A percentile compares a stretch with the other conserved stretches of the same genome.
Conservation (phyloP, 2,329 filamentous ascomycete species). For the Ceratocystis eucalypticola region DNA sequence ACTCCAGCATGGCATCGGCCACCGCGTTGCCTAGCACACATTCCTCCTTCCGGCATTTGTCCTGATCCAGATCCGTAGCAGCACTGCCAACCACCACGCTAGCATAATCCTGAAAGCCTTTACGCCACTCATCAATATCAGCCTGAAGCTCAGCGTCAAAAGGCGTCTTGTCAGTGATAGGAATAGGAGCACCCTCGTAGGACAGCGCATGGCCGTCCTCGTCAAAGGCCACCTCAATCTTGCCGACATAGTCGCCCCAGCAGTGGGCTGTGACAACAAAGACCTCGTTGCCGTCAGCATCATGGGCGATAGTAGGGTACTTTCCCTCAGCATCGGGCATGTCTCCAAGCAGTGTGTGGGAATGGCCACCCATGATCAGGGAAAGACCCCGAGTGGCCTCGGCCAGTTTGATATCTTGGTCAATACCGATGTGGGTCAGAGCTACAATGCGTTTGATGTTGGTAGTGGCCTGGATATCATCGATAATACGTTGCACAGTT, state of each 20-base stretch:
- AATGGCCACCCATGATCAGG: constrained; percentile 54
- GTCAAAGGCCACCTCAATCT: constrained; percentile 53
- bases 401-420: constrained; percentile 48
- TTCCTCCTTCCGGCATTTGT: constrained; percentile 42
- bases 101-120: constrained; percentile 47
- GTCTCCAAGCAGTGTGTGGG: constrained; percentile 46
- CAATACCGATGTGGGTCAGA: constrained; percentile 54
- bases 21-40: constrained; percentile 45
- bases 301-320: constrained; percentile 50
- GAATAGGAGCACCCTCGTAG: constrained; percentile 51
- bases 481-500: constrained; percentile 47
- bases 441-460: constrained; percentile 52
- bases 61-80: constrained; percentile 44
- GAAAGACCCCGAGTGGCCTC: constrained; percentile 47
- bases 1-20: constrained; percentile 47
- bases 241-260: constrained; percentile 56
- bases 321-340: constrained; percentile 44
- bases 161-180: constrained; percentile 46
- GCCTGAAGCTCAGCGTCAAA: constrained; percentile 44
- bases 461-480: constrained; percentile 46
- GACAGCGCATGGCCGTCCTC: constrained; percentile 44
- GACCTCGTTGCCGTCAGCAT: constrained; percentile 50
- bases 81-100: constrained; percentile 42
- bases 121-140: constrained; percentile 45
- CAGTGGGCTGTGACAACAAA: constrained; percentile 55